Evolutionary conservation across 1,139 yeast species (phyloP).

Genomic region (Meyerozyma guilliermondii): DNA sequence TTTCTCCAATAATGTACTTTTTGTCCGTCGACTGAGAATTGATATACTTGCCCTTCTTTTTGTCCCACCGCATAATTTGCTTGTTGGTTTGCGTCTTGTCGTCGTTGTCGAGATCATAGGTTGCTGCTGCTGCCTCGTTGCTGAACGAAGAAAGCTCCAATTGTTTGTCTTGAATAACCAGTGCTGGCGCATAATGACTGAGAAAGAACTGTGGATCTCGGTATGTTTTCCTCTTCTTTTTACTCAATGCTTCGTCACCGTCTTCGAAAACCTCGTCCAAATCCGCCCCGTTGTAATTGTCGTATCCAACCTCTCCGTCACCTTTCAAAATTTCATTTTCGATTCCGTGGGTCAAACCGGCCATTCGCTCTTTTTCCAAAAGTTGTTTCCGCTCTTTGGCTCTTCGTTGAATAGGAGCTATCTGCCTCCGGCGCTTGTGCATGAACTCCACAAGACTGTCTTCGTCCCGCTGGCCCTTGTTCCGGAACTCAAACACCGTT

Average conservation of each 20-base stretch:
- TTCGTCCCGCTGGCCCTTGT: conserved; percentile 44
- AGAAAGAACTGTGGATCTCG: conserved; percentile 82
- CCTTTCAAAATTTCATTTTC: conserved; percentile 66
- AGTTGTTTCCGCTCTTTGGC: conserved; percentile 68
- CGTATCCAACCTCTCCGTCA: conserved; percentile 53
- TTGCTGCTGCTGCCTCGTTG: conserved; percentile 76
- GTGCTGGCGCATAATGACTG: conserved; percentile 85
- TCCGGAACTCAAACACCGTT: conserved; percentile 87
- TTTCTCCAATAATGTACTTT: conserved; percentile 89
- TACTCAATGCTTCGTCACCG: conserved; percentile 45
- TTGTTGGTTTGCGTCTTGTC: conserved; percentile 62
- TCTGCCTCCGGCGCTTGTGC: conserved; percentile 79
- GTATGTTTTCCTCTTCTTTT: conserved; percentile 40
- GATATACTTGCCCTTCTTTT: conserved; percentile 85
- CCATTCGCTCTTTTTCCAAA: conserved; percentile 67
- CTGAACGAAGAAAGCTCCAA: conserved; percentile 60
- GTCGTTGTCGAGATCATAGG: conserved; percentile 81
- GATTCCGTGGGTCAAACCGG: conserved; percentile 68
- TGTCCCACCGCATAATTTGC: conserved; percentile 89
- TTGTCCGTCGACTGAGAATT: conserved; percentile 76
- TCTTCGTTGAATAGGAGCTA: conserved; percentile 80
- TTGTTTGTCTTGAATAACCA: conserved; percentile 81
- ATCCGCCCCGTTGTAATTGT: conserved; percentile 17
- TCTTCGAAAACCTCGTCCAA: conserved; percentile 52
- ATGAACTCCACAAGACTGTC: conserved; percentile 76